Percentiles rank a stretch among this genome's conserved stretches.
These are phyloP conservation scores for Dioscorea zingiberensis DNA, from an alignment of 106 monocot genomes.

Conservation along the genomic window DNA sequence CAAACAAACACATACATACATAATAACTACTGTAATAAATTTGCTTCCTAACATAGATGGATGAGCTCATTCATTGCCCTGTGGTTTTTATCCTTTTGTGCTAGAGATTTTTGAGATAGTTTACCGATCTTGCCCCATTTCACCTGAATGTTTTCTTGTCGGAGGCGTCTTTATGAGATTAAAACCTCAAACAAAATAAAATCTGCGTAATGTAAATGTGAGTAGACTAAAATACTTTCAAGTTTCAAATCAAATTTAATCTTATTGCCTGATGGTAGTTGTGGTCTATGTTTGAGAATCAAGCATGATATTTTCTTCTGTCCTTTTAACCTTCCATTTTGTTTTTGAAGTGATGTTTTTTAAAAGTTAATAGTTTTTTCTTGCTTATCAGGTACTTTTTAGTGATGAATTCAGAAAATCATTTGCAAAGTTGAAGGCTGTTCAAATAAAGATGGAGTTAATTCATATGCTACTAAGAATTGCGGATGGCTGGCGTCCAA, in stretches of 20 bases:
- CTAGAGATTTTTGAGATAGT: too few species aligned
- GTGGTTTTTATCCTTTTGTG: background rate
- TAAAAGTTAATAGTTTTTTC: background rate
- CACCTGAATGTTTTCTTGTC: too few species aligned
- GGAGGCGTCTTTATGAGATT: too few species aligned
- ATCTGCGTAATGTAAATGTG: too few species aligned
- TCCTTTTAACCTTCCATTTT: too few species aligned
- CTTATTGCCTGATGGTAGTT: background rate
- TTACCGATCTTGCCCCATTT: too few species aligned
- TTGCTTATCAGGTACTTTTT: conserved; percentile 33
- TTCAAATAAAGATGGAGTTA: conserved; percentile 12
- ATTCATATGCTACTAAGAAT: conserved; percentile 34
- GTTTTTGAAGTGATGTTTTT: too few species aligned
- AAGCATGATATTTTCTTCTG: background rate
- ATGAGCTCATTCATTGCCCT: background rate
- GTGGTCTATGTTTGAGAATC: conserved; percentile 38
- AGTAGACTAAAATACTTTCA: too few species aligned
- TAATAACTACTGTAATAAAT: background rate
- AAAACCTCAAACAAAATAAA: too few species aligned
- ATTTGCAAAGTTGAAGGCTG: conserved; percentile 26
- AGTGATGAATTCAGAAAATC: conserved; percentile 50
- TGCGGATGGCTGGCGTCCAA: conserved; percentile 44
- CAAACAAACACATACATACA: background rate
- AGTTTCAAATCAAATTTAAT: background rate
- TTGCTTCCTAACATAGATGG: background rate